These are phyloP conservation scores for Limnanthes douglasii DNA, from an alignment of 345 rosid species.

Conservation along the genomic window DNA sequence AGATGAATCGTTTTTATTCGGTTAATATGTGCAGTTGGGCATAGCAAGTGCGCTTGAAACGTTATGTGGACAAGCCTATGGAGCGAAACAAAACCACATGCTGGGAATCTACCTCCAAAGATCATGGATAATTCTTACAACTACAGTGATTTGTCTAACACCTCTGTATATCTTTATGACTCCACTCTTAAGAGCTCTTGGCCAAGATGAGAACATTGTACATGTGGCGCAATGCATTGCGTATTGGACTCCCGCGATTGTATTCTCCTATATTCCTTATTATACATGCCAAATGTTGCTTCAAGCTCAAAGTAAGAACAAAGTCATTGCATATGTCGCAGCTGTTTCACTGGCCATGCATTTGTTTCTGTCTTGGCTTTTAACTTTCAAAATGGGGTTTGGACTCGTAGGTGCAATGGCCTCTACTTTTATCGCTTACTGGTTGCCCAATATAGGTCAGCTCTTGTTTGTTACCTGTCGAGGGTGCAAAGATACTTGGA, in stretches of 20 bases:
- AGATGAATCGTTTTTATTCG: too few relatives aligned
- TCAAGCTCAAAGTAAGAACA: slow-evolving; percentile 75
- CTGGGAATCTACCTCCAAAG: slow-evolving; percentile 72
- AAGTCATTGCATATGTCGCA: slow-evolving; percentile 48
- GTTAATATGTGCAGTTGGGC: slow-evolving; percentile 72
- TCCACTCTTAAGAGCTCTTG: slow-evolving; percentile 34
- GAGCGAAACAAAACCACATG: slow-evolving; percentile 71
- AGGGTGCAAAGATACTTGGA: slow-evolving; percentile 62
- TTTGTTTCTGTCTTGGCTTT: slow-evolving; percentile 46
- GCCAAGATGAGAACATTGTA: slow-evolving; percentile 37
- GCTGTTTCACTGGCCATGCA: slow-evolving; percentile 34
- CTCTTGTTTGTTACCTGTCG: slow-evolving; percentile 36
- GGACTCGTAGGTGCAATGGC: slow-evolving; percentile 55
- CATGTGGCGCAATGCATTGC: slow-evolving; percentile 29
- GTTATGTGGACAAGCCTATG: slow-evolving; percentile 70
- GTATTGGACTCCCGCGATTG: slow-evolving; percentile 34
- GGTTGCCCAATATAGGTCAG: slow-evolving; percentile 76
- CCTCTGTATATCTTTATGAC: slow-evolving; percentile 39
- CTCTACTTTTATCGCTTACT: slow-evolving; percentile 47
- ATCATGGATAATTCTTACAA: slow-evolving; percentile 49
- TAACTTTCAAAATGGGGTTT: slow-evolving; percentile 27
- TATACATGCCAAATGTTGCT: slow-evolving; percentile 74
- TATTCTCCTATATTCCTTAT: slow-evolving; percentile 24
- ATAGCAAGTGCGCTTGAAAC: slow-evolving; percentile 82
- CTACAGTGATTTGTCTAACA: slow-evolving; percentile 21